Conservation (phyloP, 148 eudicot genomes). For the Rhododendron mucronatum region DNA sequence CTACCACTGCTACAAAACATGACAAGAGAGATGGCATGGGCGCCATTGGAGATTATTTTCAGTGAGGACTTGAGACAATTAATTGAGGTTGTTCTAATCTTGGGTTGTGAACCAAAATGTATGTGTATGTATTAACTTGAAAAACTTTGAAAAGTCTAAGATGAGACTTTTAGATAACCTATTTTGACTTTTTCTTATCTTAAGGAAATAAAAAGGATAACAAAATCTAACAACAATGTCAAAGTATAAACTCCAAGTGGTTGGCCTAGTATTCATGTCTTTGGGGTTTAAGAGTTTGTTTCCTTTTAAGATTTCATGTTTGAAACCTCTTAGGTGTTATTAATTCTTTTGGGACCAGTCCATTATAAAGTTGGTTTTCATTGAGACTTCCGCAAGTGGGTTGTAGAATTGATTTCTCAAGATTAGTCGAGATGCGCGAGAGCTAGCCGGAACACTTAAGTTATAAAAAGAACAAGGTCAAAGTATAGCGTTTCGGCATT, state of each 20-base stretch:
- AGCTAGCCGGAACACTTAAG: too few relatives aligned
- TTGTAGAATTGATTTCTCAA: too few relatives aligned
- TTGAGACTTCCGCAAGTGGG: too few relatives aligned
- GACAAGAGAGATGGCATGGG: not conserved
- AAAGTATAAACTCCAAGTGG: not conserved
- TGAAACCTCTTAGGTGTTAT: too few relatives aligned
- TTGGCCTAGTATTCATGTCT: not conserved
- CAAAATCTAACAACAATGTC: not conserved
- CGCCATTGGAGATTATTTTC: not conserved
- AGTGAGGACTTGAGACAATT: not conserved
- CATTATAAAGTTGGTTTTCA: too few relatives aligned
- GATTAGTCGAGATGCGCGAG: too few relatives aligned
- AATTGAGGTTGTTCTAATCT: not conserved
- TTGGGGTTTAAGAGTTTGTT: too few relatives aligned
- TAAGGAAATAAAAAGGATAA: not conserved
- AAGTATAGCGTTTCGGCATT: too few relatives aligned
- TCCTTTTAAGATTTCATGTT: too few relatives aligned
- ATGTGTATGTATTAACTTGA: not conserved
- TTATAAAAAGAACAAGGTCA: too few relatives aligned
- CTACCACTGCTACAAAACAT: not conserved
- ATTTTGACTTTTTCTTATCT: not conserved
- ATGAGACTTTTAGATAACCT: not conserved
- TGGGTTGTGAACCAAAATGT: not conserved
- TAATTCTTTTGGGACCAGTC: too few relatives aligned
- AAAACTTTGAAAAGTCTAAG: not conserved